A percentile compares a stretch with the other conserved stretches of the same genome.
These are phyloP conservation scores for Epichloe uncinata DNA, from an alignment of 2,329 filamentous ascomycete genomes.

Conservation along the genomic window DNA sequence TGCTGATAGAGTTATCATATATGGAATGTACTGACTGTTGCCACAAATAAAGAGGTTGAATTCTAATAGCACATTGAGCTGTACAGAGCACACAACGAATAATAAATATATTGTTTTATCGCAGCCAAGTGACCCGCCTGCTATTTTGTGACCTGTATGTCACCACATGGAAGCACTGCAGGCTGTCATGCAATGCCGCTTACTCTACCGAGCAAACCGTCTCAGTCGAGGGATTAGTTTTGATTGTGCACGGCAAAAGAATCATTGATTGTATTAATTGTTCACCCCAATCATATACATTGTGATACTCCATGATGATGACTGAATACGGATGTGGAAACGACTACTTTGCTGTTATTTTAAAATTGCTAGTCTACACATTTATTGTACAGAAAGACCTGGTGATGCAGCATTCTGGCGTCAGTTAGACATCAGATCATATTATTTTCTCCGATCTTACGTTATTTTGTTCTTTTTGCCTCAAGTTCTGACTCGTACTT, in stretches of 20 bases:
- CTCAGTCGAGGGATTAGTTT: neutral
- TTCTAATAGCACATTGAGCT: too few species aligned
- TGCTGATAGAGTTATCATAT: neutral
- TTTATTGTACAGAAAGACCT: neutral
- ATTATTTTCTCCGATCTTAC: neutral
- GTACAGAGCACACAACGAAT: too few species aligned
- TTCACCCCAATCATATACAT: neutral
- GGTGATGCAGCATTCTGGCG: neutral
- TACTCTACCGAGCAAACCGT: neutral
- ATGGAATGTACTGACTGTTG: too few species aligned
- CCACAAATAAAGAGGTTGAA: too few species aligned
- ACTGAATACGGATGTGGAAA: neutral
- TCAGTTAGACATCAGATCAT: neutral
- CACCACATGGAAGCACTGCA: too few species aligned
- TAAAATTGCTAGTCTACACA: neutral
- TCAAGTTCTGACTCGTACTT: conserved; percentile 47
- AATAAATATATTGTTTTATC: too few species aligned
- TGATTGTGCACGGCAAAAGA: neutral
- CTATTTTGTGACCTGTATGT: too few species aligned
- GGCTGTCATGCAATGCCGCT: neutral
- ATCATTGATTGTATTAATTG: neutral
- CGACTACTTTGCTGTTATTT: neutral
- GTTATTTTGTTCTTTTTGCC: conserved; percentile 40
- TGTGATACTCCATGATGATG: neutral
- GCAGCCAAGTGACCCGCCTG: too few species aligned